A percentile compares a stretch with the other conserved stretches of the same genome.
Evolutionary conservation across 768 basidiomycete species (phyloP).

Genomic region (Leccinum longicurvipes): DNA sequence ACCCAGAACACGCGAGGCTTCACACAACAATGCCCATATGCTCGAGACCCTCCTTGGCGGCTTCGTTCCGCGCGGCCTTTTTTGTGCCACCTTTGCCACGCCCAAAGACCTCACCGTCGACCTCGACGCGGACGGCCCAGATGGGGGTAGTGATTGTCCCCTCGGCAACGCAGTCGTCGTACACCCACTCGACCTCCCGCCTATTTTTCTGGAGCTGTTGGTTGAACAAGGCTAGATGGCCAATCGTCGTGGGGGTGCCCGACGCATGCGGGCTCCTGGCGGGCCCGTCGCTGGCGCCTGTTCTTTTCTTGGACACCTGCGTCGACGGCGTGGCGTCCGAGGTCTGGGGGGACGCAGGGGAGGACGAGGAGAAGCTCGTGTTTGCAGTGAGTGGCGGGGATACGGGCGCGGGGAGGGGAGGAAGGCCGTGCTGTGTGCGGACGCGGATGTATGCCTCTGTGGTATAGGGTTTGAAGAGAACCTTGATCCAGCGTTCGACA

Average conservation of each 20-base stretch:
- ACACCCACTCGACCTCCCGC: conserved; percentile 68
- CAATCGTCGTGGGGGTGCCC: conserved; percentile 36
- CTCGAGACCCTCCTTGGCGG: conserved; percentile 69
- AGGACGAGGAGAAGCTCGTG: conserved; percentile 19
- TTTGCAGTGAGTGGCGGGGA: conserved; percentile 19
- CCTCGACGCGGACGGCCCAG: conserved; percentile 65
- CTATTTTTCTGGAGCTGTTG: conserved; percentile 63
- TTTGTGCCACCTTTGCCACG: conserved; percentile 69
- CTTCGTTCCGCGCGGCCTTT: conserved; percentile 77
- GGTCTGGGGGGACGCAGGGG: not conserved
- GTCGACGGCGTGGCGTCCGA: not conserved
- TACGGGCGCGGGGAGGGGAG: conserved; percentile 36
- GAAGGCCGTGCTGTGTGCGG: conserved; percentile 65
- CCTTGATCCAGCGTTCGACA: conserved; percentile 57
- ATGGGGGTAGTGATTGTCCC: conserved; percentile 68
- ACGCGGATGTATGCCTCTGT: conserved; percentile 59
- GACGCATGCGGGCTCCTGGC: conserved; percentile 17
- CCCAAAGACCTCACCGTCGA: conserved; percentile 60
- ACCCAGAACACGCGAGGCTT: not conserved
- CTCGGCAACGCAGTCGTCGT: conserved; percentile 44
- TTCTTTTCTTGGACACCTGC: not conserved
- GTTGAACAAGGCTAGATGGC: conserved; percentile 79
- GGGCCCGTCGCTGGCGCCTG: conserved; percentile 12
- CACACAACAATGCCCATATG: conserved; percentile 54
- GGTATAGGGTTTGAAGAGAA: conserved; percentile 63